Conservation (phyloP, 352 stramenopile species). For the Globisporangium acanthophoron region DNA sequence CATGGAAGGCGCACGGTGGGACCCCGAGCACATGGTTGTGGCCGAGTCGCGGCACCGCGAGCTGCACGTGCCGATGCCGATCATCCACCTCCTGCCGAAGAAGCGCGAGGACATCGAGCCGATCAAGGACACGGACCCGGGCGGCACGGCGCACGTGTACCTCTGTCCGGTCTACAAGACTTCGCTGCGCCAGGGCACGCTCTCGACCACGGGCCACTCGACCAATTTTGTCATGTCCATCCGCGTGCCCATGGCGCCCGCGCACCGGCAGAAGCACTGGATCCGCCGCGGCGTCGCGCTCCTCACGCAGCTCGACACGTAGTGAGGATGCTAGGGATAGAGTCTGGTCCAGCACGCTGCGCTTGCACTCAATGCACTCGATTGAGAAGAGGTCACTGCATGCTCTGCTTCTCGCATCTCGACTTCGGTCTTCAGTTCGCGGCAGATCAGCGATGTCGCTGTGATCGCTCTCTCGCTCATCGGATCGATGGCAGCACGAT, state of each 20-base stretch:
- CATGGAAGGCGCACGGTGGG: constrained; percentile 88
- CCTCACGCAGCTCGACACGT: constrained; percentile 91
- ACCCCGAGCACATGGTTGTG: constrained; percentile 54
- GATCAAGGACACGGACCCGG: constrained; percentile 87
- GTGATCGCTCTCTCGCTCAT: too few relatives aligned
- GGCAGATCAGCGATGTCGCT: too few relatives aligned
- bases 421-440: too few relatives aligned
- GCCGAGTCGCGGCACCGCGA: constrained; percentile 82
- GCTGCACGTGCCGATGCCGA: constrained; percentile 83
- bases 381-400: too few relatives aligned
- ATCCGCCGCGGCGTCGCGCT: constrained; percentile 92
- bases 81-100: constrained; percentile 81
- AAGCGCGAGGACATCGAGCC: constrained; percentile 76
- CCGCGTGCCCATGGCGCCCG: constrained; percentile 81
- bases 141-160: constrained; percentile 89
- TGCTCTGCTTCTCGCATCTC: too few relatives aligned
- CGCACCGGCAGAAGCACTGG: constrained; percentile 92
- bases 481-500: too few relatives aligned
- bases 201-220: constrained; percentile 91
- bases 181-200: constrained; percentile 85
- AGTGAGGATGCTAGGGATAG: not conserved
- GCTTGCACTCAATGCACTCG: too few relatives aligned
- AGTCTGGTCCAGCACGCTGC: too few relatives aligned
- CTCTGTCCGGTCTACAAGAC: constrained; percentile 92
- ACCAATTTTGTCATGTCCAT: constrained; percentile 96